These are phyloP conservation scores for Cyclotella atomus DNA, from an alignment of 108 stramenopile species.

Conservation along the genomic window DNA sequence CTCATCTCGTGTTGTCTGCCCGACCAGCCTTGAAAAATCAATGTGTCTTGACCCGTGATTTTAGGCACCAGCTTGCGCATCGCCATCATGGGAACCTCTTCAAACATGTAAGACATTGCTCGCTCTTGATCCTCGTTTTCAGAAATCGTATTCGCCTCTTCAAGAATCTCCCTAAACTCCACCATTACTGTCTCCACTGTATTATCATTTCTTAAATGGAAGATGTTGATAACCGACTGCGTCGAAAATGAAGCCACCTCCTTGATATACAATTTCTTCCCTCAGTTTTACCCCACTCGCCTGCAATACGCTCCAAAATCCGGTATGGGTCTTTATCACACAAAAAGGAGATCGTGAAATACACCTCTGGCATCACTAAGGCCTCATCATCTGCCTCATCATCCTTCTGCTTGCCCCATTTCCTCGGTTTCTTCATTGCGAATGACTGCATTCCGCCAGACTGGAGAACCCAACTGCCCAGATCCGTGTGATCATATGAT, in stretches of 20 bases:
- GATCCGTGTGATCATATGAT: neutral
- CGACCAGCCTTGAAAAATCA: neutral
- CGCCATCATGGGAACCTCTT: neutral
- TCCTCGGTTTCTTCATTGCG: slow-evolving; percentile 4
- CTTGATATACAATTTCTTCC: neutral
- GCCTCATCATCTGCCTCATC: neutral
- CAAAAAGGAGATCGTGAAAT: neutral
- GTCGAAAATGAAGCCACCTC: neutral
- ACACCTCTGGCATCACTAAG: neutral
- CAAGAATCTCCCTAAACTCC: neutral
- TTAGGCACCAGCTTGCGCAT: neutral
- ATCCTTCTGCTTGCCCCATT: neutral
- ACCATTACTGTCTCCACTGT: neutral
- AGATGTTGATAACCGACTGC: neutral
- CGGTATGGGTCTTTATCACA: slow-evolving; percentile 5
- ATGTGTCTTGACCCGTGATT: neutral
- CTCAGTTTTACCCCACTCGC: neutral
- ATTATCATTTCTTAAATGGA: neutral
- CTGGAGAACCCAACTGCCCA: neutral
- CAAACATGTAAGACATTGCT: neutral
- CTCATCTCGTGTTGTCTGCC: neutral
- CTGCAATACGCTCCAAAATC: neutral
- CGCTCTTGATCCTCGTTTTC: neutral
- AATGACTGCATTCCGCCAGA: neutral
- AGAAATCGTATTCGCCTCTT: neutral